Base-by-base conservation (phyloP, 108 stramenopile species). In the Chaetoceros muelleri region DNA sequence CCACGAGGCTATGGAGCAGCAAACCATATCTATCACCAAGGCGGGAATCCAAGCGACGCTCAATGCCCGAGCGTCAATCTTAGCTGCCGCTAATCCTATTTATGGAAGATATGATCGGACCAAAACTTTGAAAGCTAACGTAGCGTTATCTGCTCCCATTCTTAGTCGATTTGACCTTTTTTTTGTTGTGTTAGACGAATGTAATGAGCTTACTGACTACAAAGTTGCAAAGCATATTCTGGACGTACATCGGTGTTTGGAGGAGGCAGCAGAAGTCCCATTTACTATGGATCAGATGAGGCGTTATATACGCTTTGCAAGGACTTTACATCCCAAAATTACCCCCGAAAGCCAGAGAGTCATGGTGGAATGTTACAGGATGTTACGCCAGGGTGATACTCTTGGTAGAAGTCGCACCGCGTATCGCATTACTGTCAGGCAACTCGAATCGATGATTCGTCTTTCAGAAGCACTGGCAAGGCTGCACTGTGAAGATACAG, bases 1-100 rank as follows among this genome's bases (percentile, higher is more conserved):
- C 64, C 98, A 98, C 74, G 97, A 98, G 68, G 96, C 96, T 3
- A 96, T 98, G 88, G 95, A 98, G 79, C 94, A 97, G 62, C 98
- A 99, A 74, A 98, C 99, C 1, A 99, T 99, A 64, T 93, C 84
- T 65, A 97, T 99, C 64, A 98, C 99, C 57, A 98, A 98, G 70
- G 97, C 99, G 19, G 99, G 99, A 49, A 99, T 99, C 34, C 95
- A 96, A 62, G 97, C 99, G 7, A 98, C 96, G 1, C 75, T 99
- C 25, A 99, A 99, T 71, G 97, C 97, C 16, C 82, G 99, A 24
- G 95, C 97, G 16, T 94, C 95, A 5, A 97, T 99, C 46, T 80
- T 99, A 30, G 99, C 99, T 10, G 99, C 99, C 2, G 99, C 99
- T 17, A 99, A 99, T 78, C 99, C 99, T 0, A 86, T 98, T 23